Percentiles rank a stretch among this genome's conserved stretches.
Evolutionary conservation across 2,329 filamentous ascomycete species (phyloP).

Genomic region (Penicillium aurantiogriseum): DNA sequence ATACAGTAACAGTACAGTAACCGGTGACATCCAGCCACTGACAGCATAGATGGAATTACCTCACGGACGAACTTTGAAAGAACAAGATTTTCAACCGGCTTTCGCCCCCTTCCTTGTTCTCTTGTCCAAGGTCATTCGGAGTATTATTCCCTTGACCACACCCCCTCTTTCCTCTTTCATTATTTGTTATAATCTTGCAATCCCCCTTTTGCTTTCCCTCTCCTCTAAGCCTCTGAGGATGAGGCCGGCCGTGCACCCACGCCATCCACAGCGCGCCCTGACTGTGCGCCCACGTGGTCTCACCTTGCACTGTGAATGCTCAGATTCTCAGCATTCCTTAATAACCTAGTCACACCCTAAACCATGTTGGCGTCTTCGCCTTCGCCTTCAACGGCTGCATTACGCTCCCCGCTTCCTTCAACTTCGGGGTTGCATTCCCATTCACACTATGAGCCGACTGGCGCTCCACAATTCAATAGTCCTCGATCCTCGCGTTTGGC

Average conservation of each 20-base stretch:
- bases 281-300: constrained; percentile 41
- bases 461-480: constrained; percentile 32
- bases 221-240: constrained; percentile 22
- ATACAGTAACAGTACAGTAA: constrained; percentile 4
- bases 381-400: constrained; percentile 39
- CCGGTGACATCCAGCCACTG: neutral
- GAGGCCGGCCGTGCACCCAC: constrained; percentile 33
- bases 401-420: constrained; percentile 31
- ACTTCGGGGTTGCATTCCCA: constrained; percentile 25
- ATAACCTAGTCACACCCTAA: constrained; percentile 1
- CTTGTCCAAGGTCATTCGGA: neutral
- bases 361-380: constrained; percentile 44
- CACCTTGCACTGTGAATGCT: constrained; percentile 28
- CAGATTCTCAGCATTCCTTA: constrained; percentile 21
- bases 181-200: neutral
- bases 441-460: constrained; percentile 34
- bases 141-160: neutral
- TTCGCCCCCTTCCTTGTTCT: neutral
- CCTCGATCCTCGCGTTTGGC: constrained; percentile 37
- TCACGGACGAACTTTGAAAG: constrained; percentile 1
- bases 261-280: constrained; percentile 33
- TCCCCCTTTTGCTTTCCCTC: neutral
- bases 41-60: constrained; percentile 4
- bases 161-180: neutral
- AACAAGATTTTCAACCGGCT: constrained; percentile 9